Percentiles rank a stretch among this genome's conserved stretches.
These are phyloP conservation scores for Penicillium sumatraense DNA, from an alignment of 2,329 filamentous ascomycete species.

Conservation along the genomic window DNA sequence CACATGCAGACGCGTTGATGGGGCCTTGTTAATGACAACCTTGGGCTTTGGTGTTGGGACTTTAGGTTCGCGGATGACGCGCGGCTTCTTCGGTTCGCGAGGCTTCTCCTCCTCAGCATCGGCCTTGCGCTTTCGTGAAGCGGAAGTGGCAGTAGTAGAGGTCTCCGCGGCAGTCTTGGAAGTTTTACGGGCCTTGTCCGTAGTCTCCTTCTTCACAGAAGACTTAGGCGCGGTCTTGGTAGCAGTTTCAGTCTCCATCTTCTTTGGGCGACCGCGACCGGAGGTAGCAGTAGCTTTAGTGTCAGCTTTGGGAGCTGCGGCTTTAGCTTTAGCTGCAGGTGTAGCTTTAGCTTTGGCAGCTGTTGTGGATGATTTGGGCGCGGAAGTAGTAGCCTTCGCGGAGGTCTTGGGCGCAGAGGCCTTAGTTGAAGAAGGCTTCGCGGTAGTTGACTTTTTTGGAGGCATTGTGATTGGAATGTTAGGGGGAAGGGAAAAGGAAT, in stretches of 20 bases:
- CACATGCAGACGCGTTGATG: slow-evolving; percentile 64
- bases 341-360: not conserved
- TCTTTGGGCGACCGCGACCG: slow-evolving; percentile 21
- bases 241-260: slow-evolving; percentile 18
- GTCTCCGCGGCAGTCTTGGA: slow-evolving; percentile 20
- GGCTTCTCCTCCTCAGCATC: slow-evolving; percentile 33
- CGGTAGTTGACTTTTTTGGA: slow-evolving; percentile 31
- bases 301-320: not conserved
- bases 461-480: slow-evolving; percentile 28
- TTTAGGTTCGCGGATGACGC: slow-evolving; percentile 35
- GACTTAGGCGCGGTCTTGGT: slow-evolving; percentile 19
- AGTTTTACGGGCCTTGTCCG: slow-evolving; percentile 22
- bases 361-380: slow-evolving; percentile 17
- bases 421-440: slow-evolving; percentile 17
- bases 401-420: slow-evolving; percentile 21
- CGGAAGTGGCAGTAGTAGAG: slow-evolving; percentile 15
- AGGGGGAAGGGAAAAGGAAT: slow-evolving; percentile 2
- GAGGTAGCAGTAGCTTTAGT: slow-evolving; percentile 28
- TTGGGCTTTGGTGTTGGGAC: slow-evolving; percentile 32
- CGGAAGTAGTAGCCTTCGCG: slow-evolving; percentile 7
- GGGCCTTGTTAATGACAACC: slow-evolving; percentile 65
- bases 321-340: not conserved
- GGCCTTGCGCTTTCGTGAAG: slow-evolving; percentile 41
- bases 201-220: slow-evolving; percentile 16
- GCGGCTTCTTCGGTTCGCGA: slow-evolving; percentile 38